Percentiles rank a stretch among this genome's conserved stretches.
These are phyloP conservation scores for Fomitopsis schrenkii DNA, from an alignment of 1,284 basidiomycete genomes.

Conservation along the genomic window DNA sequence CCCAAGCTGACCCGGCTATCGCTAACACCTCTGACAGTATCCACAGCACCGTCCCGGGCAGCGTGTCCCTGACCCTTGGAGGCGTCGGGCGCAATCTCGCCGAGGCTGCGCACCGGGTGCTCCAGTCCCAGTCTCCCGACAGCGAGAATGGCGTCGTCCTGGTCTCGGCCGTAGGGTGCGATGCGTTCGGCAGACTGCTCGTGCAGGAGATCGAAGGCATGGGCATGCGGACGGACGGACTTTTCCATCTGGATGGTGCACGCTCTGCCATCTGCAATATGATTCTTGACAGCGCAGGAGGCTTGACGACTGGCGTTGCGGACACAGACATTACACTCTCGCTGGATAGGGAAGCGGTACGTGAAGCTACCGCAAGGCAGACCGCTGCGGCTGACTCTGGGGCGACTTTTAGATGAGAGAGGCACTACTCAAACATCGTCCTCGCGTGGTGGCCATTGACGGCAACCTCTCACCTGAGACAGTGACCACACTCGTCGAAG, in stretches of 20 bases:
- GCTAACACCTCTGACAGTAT: constrained; percentile 30
- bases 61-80: constrained; percentile 71
- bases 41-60: constrained; percentile 81
- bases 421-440: constrained; percentile 38
- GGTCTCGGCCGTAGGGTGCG: constrained; percentile 62
- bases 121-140: constrained; percentile 34
- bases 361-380: constrained; percentile 7
- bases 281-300: constrained; percentile 70
- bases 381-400: background rate
- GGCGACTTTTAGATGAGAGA: constrained; percentile 36
- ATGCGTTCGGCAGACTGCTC: constrained; percentile 68
- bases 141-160: constrained; percentile 40
- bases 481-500: constrained; percentile 48
- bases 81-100: constrained; percentile 96
- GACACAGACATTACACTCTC: constrained; percentile 80
- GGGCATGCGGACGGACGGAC: constrained; percentile 83
- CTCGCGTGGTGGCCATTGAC: constrained; percentile 74
- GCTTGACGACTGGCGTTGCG: constrained; percentile 81
- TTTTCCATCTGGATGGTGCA: constrained; percentile 40
- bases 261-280: constrained; percentile 84
- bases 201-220: constrained; percentile 48
- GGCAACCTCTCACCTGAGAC: constrained; percentile 67
- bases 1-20: constrained; percentile 35
- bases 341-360: constrained; percentile 46
- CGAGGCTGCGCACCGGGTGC: constrained; percentile 74